phyloP scores from a whole-genome alignment of 306 rosid species.

The Quercus agrifolia region DNA sequence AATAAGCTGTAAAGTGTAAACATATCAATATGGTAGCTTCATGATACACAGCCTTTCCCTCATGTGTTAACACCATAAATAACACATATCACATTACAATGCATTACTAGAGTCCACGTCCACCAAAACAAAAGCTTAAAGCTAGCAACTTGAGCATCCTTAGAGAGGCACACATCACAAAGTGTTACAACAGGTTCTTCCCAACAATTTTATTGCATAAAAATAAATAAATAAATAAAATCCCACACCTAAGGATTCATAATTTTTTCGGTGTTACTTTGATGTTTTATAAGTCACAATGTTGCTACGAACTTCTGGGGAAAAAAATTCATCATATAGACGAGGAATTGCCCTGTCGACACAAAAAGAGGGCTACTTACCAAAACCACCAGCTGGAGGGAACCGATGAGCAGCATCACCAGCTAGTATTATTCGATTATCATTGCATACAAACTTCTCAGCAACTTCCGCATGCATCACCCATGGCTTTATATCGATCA shows the following conservation, averaged over 20 bases:
- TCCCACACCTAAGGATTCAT: background rate
- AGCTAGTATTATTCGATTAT: constrained; percentile 66
- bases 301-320: background rate
- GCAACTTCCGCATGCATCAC: constrained; percentile 98
- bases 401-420: constrained; percentile 98
- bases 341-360: constrained; percentile 11
- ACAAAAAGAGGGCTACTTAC: constrained; percentile 46
- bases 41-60: background rate
- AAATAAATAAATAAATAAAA: background rate
- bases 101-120: background rate
- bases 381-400: constrained; percentile 99
- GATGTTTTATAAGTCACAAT: no score
- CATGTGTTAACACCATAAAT: background rate
- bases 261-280: background rate
- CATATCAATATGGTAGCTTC: background rate
- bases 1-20: background rate
- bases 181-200: background rate
- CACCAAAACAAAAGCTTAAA: background rate
- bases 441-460: constrained; percentile 61
- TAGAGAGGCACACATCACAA: background rate
- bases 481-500: constrained; percentile 89
- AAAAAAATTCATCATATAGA: background rate
- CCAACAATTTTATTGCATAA: background rate
- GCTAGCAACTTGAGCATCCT: background rate
- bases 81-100: background rate